Evolutionary conservation across 2,329 filamentous ascomycete genomes (phyloP).

Genomic region (Penicillium rolfsii): DNA sequence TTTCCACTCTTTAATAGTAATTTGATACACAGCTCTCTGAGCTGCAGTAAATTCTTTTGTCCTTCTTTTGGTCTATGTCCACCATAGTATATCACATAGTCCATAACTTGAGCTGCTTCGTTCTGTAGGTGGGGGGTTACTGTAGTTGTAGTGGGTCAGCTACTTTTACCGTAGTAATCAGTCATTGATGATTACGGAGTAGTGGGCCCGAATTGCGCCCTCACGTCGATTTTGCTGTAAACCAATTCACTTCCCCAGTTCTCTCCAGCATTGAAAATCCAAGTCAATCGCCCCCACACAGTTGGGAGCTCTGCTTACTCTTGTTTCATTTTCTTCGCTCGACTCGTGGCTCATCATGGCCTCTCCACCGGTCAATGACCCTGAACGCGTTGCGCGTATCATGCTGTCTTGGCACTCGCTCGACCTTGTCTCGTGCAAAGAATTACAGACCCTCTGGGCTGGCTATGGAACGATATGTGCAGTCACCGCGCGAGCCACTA

Average conservation of each 20-base stretch:
- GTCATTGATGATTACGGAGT: too few species aligned
- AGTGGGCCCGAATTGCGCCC: background rate
- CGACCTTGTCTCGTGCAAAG: conserved; percentile 33
- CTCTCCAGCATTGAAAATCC: background rate
- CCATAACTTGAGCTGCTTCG: too few species aligned
- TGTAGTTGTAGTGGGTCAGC: too few species aligned
- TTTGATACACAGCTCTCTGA: background rate
- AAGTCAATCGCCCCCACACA: background rate
- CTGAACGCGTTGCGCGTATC: conserved; percentile 30
- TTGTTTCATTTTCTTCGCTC: background rate
- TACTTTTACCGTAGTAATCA: too few species aligned
- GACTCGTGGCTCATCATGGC: conserved; percentile 10
- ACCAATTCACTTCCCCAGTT: background rate
- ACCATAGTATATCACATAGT: too few species aligned
- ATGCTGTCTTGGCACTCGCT: conserved; percentile 36
- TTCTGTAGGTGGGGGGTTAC: too few species aligned
- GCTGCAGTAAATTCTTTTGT: background rate
- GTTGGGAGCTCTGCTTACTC: background rate
- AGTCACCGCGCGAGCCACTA: conserved; percentile 50
- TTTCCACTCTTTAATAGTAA: background rate
- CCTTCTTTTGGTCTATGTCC: background rate
- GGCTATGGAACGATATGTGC: conserved; percentile 60
- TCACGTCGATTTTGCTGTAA: background rate
- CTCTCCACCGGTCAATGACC: conserved; percentile 14
- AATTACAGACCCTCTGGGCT: conserved; percentile 52